Evolutionary conservation across 305 asterid species (phyloP), one percentile per base, ranked within the genome.

Genomic region (Nicotiana rustica): DNA sequence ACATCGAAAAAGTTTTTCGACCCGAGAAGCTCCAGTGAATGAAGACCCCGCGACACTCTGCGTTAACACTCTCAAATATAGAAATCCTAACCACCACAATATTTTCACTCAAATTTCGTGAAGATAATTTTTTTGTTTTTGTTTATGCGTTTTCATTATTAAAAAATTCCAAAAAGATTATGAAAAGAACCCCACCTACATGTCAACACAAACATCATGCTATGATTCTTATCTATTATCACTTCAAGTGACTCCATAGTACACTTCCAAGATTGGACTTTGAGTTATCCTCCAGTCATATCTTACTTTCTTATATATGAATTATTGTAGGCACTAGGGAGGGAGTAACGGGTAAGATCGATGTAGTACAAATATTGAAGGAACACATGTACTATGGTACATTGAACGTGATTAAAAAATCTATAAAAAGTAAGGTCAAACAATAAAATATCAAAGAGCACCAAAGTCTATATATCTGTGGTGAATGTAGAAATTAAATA

Each of bases 261-360:
- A n/a, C 31, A 21, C 41, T 49, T 14, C 0, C 3, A 36, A 49
- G 79, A 19, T 47, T 2, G 35, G 44, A n/a, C 38, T 14, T 68
- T 49, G 18, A 21, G 21, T 73, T 60, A 14, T 29, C 59, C 17
- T 44, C 6, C 49, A 75, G 44, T 73, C 44, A 75, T 25, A 6
- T 73, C 79, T 49, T 21, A 73, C 41, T 21, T 2, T 68, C 41
- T 71, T 71, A 5, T 47, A 71, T 36, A 75, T 49, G 79, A 75
- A 75, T 75, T 75, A 75, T 75, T 75, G 65, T 75, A 14, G 29
- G 79, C 79, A 75, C 79, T 25, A 1, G 4, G 29, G 3, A 52
- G 47, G 6, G 55, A 12, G 59, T 52, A 52, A 52, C 5, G 59
- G 31, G 79, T 52, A 19, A 49, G 19, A 25, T 14, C 1, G 44